phyloP scores from a whole-genome alignment of 164 flowering plant genomes.

The Tinospora cordifolia region DNA sequence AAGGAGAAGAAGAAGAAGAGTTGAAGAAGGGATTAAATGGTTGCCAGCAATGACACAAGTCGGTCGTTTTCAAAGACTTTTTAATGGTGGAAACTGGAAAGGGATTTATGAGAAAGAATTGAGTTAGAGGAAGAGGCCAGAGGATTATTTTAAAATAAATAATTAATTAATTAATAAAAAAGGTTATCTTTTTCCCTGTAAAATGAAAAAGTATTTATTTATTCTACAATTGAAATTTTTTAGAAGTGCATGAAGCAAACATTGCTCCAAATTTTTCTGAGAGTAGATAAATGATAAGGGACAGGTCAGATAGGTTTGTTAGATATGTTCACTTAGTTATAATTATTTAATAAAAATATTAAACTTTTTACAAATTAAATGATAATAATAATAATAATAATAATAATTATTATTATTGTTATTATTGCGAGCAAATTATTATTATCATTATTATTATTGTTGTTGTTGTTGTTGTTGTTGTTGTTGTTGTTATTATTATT shows the following conservation, averaged over 20 bases:
- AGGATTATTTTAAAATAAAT: neutral
- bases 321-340: conserved; percentile 18
- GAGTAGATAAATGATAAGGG: neutral
- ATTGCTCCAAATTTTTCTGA: neutral
- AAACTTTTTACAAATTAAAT: no score
- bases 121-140: neutral
- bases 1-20: conserved; percentile 21
- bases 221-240: conserved; percentile 15
- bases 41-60: conserved; percentile 18
- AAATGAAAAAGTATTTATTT: no score
- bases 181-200: neutral
- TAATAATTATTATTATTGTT: no score
- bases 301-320: conserved; percentile 16
- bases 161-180: no score
- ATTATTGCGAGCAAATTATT: no score
- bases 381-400: no score
- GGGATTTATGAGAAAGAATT: conserved; percentile 7
- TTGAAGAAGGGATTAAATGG: conserved; percentile 9
- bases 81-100: conserved; percentile 8
- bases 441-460: no score
- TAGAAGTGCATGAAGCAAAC: neutral
- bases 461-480: no score
- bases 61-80: conserved; percentile 42
- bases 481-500: no score
- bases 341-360: no score